Evolutionary conservation across 169 alveolate genomes (phyloP), one percentile per base, ranked within the genome.

Genomic region (Eimeria brunetti): DNA sequence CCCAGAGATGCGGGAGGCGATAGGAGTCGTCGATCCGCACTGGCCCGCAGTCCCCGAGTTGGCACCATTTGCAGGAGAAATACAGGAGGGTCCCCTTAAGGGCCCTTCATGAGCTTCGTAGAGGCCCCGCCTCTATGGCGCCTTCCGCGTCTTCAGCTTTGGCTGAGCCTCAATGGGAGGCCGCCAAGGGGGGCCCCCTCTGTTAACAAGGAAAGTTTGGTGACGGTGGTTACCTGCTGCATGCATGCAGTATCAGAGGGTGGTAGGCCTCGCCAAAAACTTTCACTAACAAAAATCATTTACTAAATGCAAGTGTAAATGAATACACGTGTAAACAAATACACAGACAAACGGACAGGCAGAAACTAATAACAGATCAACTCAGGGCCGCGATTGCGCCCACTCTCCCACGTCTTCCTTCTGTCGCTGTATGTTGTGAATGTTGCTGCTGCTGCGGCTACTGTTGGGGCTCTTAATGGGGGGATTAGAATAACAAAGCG

Each of bases 391-490:
- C 30, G 76, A 18, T 12, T 33, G 92, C 30, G 51, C 24, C 92
- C 81, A 85, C 41, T 85, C 92, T 41, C 81, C 92, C 60, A 49
- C 81, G 38, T 85, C 92, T 18, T 84, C 91, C 46, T 85, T 85
- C 60, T 62, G 92, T 60, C 92, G 44, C 62, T 38, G 92, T 36
- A 85, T 85, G 92, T 36, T 85, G 53, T 85, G 92, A 51, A 85
- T 60, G 92, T 85, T 85, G 80, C 92, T 85, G 92, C 78, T 62
- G 81, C 92, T 85, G 27, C 80, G 62, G 92, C 92, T 58, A 56
- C 92, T 85, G 60, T 41, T 62, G 8, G 92, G 92, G 92, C 92
- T 85, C 36, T 62, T 85, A 8, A 36, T 20, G 18, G 81, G 62
- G 51, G 92, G 92, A 33, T 85, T 85, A 22, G 92, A 85, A 36